Evolutionary conservation across 805 yeast genomes (phyloP).

Genomic region (Ogataea corticis): DNA sequence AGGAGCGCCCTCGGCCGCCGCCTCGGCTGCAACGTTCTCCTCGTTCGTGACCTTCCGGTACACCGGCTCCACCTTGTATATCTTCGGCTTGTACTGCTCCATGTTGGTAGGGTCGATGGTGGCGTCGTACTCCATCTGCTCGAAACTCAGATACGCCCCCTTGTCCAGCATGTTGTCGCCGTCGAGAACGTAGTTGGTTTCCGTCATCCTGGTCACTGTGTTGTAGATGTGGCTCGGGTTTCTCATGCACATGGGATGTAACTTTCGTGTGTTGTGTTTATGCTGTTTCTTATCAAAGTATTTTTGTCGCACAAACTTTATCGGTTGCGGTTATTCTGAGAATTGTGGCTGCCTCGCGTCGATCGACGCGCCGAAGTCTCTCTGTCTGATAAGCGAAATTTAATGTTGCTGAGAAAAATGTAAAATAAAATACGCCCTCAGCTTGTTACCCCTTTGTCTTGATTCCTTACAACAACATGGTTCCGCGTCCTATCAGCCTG

Average conservation of each 20-base stretch:
- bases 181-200: not conserved
- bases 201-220: not conserved
- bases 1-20: not conserved
- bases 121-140: conserved; percentile 33
- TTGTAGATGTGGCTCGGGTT: conserved; percentile 22
- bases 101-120: conserved; percentile 31
- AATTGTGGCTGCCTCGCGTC: not conserved
- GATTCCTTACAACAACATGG: not conserved
- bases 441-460: not conserved
- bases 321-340: too few species aligned
- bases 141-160: conserved; percentile 14
- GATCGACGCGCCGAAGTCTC: conserved; percentile 4
- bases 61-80: conserved; percentile 30
- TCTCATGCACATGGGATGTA: conserved; percentile 24
- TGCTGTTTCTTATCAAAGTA: not conserved
- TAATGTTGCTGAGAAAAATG: not conserved
- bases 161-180: not conserved
- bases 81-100: conserved; percentile 33
- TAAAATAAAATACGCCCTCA: not conserved
- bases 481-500: conserved; percentile 5
- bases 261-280: not conserved
- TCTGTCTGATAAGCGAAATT: not conserved
- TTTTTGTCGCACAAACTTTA: not conserved
- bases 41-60: conserved; percentile 13
- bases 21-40: conserved; percentile 1